Evolutionary conservation across 495 filamentous ascomycete genomes (phyloP), one percentile per base, ranked within the genome.

Genomic region (Lophium mytilinum): DNA sequence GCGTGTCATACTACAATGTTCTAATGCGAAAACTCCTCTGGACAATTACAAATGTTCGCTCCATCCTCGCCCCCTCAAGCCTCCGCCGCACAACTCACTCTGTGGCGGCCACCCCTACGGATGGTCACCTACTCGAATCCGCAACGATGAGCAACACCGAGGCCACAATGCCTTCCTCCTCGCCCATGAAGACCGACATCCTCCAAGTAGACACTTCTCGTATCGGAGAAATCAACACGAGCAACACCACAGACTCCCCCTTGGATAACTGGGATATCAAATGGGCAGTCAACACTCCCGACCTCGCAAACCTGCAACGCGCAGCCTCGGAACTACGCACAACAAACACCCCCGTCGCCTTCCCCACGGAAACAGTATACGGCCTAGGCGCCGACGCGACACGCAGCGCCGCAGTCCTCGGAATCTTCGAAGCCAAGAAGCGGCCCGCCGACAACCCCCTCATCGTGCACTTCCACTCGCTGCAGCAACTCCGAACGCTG

Each of bases 351-450:
- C 90, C 91, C 15, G 88, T 99, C 41, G 94, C 89, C 9, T 99
- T 99, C 68, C 94, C 93, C 5, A 99, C 94, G 0, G 93, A 99
- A 72, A 99, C 93, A 6, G 93, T 99, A 9, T 99, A 99, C 70
- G 93, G 93, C 1, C 78, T 99, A 12, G 93, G 90, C 48, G 93
- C 92, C 17, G 93, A 97, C 75, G 94, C 93, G 6, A 96, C 90
- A 33, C 80, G 87, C 65, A 85, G 79, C 60, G 75, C 71, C 37
- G 86, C 92, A n/a, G 92, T 96, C n/a, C 79, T 78, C 56, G 89
- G 88, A 6, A 99, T 99, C 63, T 99, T 90, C 71, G 74, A 78
- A 14, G 90, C 90, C 8, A 99, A 99, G 72, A 85, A 87, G 50
- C 74, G 93, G 45, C 93, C 93, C 14, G 83, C 83, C 5, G 93